Evolutionary conservation across 2,329 filamentous ascomycete species (phyloP).

Genomic region (Arachnopeziza araneosa): DNA sequence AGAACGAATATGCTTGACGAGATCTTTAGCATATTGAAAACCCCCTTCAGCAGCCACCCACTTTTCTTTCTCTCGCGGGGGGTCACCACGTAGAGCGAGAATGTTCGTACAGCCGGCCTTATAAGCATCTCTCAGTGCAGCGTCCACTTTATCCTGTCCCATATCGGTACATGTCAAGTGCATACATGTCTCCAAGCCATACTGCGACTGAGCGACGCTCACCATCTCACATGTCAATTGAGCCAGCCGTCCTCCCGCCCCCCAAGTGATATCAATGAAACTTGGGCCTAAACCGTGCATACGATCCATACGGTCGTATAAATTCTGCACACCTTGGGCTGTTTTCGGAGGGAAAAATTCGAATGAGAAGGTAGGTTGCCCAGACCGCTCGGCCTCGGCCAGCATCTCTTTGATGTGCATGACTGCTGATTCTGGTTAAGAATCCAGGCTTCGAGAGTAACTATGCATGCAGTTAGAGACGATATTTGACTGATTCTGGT

Average conservation of each 20-base stretch:
- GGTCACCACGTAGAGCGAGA: constrained; percentile 85
- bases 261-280: constrained; percentile 99
- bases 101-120: constrained; percentile 97
- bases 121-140: constrained; percentile 82
- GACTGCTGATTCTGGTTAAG: constrained; percentile 33
- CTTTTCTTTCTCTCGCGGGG: constrained; percentile 85
- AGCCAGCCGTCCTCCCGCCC: constrained; percentile 84
- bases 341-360: constrained; percentile 99
- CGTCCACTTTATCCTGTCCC: constrained; percentile 86
- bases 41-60: constrained; percentile 85
- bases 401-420: constrained; percentile 98
- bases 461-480: neutral
- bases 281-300: constrained; percentile 93
- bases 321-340: constrained; percentile 93
- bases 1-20: constrained; percentile 70
- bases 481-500: neutral
- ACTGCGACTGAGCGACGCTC: constrained; percentile 86
- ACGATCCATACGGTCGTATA: constrained; percentile 98
- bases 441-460: neutral
- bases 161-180: constrained; percentile 98
- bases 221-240: constrained; percentile 98
- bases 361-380: constrained; percentile 90
- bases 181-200: constrained; percentile 98
- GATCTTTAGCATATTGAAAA: constrained; percentile 87
- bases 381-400: constrained; percentile 69